Evolutionary conservation across 108 stramenopile genomes (phyloP), one percentile per base, ranked within the genome.

Genomic region (Pseudonitzschia multistriata): DNA sequence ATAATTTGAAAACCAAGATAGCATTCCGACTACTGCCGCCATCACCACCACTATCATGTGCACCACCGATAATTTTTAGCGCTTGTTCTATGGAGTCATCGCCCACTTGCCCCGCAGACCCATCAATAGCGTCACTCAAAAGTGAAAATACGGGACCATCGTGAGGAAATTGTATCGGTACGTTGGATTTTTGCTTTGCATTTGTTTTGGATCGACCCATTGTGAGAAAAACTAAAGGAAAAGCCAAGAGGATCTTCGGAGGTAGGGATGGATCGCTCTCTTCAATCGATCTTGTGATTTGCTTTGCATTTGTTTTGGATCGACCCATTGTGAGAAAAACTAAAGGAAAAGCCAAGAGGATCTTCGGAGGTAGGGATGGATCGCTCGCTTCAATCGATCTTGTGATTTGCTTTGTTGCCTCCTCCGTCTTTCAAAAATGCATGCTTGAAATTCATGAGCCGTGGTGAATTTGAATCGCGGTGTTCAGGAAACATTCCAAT

Each of bases 141-240:
- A 33, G 42, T 49, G 31, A 22, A 47, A 71, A 34, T 17, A 77
- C 66, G 21, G 79, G 79, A 6, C 82, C 82, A 73, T 83, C 82
- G 42, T 77, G 76, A 34, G 82, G 82, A 42, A 83, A 48, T 0
- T 27, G 30, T 34, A 83, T 65, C 15, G 79, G 71, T 35, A 40
- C 49, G 39, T 21, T 57, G 5, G 70, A 70, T 59, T 65, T 64
- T 45, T 61, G 63, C 22, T 62, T 61, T 24, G 55, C 36, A 0
- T 57, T 69, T 8, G 50, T 49, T 34, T 67, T 67, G 31, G 68
- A 25, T 35, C 68, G 68, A 15, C 68, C 68, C 68, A 69, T 69
- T 59, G 29, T 59, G 0, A 45, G n/a, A n/a, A n/a, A 39, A 39
- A 45, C 17, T 17, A 10, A 45, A 45, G 17, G 11, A 13, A 45